Conservation (phyloP, 148 eudicot species). For the Rhododendron griersonianum region DNA sequence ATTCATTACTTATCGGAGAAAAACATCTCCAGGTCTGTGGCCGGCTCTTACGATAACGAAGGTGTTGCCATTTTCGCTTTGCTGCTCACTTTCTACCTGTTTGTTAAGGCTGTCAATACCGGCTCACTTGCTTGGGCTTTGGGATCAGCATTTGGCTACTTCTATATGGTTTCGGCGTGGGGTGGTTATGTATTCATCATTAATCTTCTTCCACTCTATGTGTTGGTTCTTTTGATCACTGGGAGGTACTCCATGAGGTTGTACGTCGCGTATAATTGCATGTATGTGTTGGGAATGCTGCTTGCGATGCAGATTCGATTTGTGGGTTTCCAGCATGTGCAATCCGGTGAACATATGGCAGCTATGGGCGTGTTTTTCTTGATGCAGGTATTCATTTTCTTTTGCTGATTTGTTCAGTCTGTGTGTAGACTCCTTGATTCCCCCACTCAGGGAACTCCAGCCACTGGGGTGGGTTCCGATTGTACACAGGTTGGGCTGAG, state of each 20-base stretch:
- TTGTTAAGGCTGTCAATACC: constrained; percentile 93
- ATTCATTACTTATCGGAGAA: background rate
- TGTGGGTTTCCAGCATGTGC: constrained; percentile 98
- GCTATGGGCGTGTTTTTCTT: constrained; percentile 99
- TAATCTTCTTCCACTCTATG: constrained; percentile 86
- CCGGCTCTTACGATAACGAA: constrained; percentile 95
- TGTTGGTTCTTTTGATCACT: constrained; percentile 73
- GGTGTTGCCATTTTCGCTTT: constrained; percentile 92
- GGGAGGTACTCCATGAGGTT: constrained; percentile 96
- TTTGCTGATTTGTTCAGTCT: background rate
- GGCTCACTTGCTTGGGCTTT: constrained; percentile 88
- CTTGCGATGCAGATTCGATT: constrained; percentile 98
- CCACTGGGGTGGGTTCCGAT: background rate
- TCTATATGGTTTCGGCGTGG: constrained; percentile 99
- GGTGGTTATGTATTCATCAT: constrained; percentile 98
- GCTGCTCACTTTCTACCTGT: constrained; percentile 75
- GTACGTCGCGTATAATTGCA: constrained; percentile 91
- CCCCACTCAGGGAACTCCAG: background rate
- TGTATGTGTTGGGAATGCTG: constrained; percentile 89
- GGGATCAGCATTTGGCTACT: constrained; percentile 91
- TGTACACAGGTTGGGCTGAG: background rate
- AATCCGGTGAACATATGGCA: constrained; percentile 99
- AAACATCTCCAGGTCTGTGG: constrained; percentile 77
- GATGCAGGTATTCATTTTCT: constrained; percentile 61
- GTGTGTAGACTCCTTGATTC: background rate